These are phyloP conservation scores for Obelidium mucronatum DNA, from an alignment of 192 early-diverging fungal genomes.

Conservation along the genomic window DNA sequence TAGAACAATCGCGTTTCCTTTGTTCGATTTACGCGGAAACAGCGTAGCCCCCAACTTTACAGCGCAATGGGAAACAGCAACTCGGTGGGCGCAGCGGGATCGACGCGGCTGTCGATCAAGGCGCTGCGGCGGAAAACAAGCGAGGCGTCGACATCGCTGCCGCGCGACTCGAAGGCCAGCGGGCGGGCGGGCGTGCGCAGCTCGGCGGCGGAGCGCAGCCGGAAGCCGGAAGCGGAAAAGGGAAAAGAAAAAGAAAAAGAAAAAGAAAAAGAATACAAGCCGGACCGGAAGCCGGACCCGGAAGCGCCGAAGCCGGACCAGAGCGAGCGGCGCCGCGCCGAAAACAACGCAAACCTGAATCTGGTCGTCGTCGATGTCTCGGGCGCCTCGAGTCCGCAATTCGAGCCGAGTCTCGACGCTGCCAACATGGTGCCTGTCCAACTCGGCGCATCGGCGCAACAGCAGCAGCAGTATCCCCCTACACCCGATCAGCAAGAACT, in stretches of 20 bases:
- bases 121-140: neutral
- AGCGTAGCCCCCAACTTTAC: neutral
- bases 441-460: too few species aligned
- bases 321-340: neutral
- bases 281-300: too few species aligned
- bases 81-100: slow-evolving; percentile 1
- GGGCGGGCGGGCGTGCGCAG: neutral
- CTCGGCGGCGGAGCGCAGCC: neutral
- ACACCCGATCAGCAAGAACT: neutral
- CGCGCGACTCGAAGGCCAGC: slow-evolving; percentile 2
- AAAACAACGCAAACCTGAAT: too few species aligned
- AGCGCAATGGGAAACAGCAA: slow-evolving; percentile 14
- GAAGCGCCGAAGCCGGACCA: neutral
- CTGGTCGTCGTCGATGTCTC: neutral
- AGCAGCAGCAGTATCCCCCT: neutral
- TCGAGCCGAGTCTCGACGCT: neutral
- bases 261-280: neutral
- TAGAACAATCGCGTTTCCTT: neutral
- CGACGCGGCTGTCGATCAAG: neutral
- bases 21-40: neutral
- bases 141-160: neutral
- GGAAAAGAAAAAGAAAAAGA: neutral
- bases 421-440: too few species aligned
- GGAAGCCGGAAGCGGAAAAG: neutral
- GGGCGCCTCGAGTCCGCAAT: neutral